These are phyloP conservation scores for Fusarium chuoi DNA, from an alignment of 2,329 filamentous ascomycete species.

Conservation along the genomic window DNA sequence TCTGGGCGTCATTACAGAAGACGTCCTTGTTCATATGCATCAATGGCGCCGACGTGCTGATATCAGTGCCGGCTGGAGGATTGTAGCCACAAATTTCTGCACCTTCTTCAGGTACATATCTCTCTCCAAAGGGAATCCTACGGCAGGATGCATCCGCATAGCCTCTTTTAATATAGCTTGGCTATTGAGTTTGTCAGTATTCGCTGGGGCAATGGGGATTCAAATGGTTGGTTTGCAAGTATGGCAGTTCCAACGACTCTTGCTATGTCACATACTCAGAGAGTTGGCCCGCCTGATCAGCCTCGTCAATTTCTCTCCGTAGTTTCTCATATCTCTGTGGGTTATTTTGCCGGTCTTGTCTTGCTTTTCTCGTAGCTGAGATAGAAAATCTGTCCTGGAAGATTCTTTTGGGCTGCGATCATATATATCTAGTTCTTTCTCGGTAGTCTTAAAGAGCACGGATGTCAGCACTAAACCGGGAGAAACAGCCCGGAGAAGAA, in stretches of 20 bases:
- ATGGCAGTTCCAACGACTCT: neutral
- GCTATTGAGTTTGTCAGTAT: neutral
- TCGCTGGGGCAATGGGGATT: neutral
- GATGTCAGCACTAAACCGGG: no score
- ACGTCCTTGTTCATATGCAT: neutral
- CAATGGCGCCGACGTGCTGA: neutral
- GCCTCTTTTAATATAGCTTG: neutral
- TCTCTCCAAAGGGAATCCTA: neutral
- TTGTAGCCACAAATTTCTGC: neutral
- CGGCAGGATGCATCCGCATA: neutral
- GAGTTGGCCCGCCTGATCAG: fast-evolving
- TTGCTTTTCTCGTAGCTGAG: neutral
- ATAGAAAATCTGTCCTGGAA: neutral
- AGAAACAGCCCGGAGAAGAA: neutral
- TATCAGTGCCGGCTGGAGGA: neutral
- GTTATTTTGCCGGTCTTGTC: neutral
- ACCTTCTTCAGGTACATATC: neutral
- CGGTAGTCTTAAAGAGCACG: fast-evolving
- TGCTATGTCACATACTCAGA: neutral
- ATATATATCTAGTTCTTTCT: neutral
- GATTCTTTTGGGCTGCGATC: neutral
- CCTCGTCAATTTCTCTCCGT: neutral
- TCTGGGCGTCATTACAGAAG: neutral
- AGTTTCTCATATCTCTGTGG: neutral
- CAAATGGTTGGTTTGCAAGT: fast-evolving